Conservation (phyloP, 2,329 filamentous ascomycete genomes). For the Talaromyces pinophilus region DNA sequence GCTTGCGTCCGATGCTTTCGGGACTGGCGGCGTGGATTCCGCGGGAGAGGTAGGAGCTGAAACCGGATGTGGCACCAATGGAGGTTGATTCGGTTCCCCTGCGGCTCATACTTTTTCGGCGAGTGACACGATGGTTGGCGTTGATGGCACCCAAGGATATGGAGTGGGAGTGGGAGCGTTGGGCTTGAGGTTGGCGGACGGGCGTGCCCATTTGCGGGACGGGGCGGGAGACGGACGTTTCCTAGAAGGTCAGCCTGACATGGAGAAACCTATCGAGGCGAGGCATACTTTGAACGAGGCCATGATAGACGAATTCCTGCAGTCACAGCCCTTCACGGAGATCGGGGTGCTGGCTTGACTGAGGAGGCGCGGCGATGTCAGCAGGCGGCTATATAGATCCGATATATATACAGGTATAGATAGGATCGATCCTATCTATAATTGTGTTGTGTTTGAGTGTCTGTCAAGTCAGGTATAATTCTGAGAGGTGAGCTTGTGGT, state of each 20-base stretch:
- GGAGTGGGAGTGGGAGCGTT: conserved; percentile 80
- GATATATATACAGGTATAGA: conserved; percentile 26
- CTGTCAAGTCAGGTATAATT: conserved; percentile 2
- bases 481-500: background rate
- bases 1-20: conserved; percentile 39
- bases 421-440: background rate
- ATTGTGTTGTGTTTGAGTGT: background rate
- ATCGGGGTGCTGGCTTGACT: conserved; percentile 19
- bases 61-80: conserved; percentile 42
- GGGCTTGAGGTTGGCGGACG: conserved; percentile 56
- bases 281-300: conserved; percentile 44
- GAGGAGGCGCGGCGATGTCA: conserved; percentile 17
- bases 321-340: conserved; percentile 23
- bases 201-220: conserved; percentile 64
- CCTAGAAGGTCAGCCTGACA: conserved; percentile 27
- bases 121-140: conserved; percentile 79
- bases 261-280: background rate
- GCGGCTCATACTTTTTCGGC: conserved; percentile 82
- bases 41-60: conserved; percentile 44
- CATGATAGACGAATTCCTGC: conserved; percentile 37
- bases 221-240: conserved; percentile 63
- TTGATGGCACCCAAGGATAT: conserved; percentile 76
- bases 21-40: conserved; percentile 40
- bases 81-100: conserved; percentile 67
- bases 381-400: conserved; percentile 28